Percentiles rank a stretch among this genome's conserved stretches.
These are phyloP conservation scores for Fusarium subglutinans DNA, from an alignment of 2,329 filamentous ascomycete genomes.

Conservation along the genomic window DNA sequence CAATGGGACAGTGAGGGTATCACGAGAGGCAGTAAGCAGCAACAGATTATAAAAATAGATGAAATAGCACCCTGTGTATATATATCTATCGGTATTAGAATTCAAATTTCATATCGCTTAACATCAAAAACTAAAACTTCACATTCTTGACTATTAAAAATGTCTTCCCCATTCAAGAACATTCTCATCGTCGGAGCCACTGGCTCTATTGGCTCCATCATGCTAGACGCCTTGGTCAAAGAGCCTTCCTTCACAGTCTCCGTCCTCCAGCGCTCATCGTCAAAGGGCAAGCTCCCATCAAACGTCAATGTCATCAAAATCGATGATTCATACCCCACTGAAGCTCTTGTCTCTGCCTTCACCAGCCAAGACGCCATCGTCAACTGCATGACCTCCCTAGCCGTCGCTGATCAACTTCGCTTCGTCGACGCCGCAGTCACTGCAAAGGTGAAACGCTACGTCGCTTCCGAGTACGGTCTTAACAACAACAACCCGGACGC, in stretches of 20 bases:
- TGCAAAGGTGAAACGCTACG: neutral
- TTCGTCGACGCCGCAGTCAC: neutral
- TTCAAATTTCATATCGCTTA: too few species aligned
- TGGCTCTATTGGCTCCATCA: neutral
- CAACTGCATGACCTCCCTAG: constrained; percentile 12
- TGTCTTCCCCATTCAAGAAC: constrained; percentile 1
- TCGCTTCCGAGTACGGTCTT: constrained; percentile 1
- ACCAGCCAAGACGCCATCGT: neutral
- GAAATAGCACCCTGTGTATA: too few species aligned
- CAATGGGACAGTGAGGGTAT: neutral
- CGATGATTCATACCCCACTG: neutral
- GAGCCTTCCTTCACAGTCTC: neutral
- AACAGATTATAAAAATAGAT: neutral
- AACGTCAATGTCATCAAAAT: neutral
- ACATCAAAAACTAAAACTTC: neutral
- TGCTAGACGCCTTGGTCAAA: neutral
- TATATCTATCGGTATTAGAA: too few species aligned
- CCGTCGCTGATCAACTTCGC: constrained; percentile 2
- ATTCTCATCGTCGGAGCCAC: neutral
- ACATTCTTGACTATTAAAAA: neutral
- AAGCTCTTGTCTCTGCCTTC: neutral
- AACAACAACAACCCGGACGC: constrained; percentile 10
- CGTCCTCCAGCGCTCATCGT: neutral
- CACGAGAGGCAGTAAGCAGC: fast-evolving
- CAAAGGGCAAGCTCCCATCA: neutral